Percentiles rank a stretch among this genome's conserved stretches.
phyloP scores from a whole-genome alignment of 2,329 filamentous ascomycete genomes.

The Trichophyton simii region DNA sequence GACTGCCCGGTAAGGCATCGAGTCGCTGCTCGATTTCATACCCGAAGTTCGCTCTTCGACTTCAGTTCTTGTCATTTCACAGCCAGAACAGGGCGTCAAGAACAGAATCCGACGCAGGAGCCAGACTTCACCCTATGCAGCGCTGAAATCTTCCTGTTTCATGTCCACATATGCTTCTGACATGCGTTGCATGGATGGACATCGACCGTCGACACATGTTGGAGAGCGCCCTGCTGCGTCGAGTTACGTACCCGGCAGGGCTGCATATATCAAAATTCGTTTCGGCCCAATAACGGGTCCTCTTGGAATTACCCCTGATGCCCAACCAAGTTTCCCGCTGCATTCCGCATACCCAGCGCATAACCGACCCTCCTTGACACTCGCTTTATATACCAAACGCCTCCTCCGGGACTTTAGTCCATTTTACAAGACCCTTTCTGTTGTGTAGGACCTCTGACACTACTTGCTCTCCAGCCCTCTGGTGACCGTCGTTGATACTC shows the following conservation, averaged over 20 bases:
- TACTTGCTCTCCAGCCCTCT: background rate
- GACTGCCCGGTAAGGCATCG: background rate
- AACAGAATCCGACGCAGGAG: background rate
- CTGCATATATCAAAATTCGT: slow-evolving; percentile 2
- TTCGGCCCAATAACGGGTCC: background rate
- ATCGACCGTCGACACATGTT: background rate
- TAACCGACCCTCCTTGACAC: background rate
- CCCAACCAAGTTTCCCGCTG: slow-evolving; percentile 1
- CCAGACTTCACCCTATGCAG: background rate
- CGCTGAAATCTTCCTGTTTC: background rate
- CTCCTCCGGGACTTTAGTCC: background rate
- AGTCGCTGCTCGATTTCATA: background rate
- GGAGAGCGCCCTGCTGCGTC: background rate
- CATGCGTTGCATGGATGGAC: background rate
- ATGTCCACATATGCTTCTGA: background rate
- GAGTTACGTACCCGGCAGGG: slow-evolving; percentile 1
- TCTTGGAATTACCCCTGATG: background rate
- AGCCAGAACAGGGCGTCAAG: background rate
- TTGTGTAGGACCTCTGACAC: background rate
- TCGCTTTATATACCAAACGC: background rate
- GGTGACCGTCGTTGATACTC: background rate
- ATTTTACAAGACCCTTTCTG: background rate
- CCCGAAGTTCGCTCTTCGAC: background rate
- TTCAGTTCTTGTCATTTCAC: background rate
- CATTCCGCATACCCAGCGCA: background rate